Evolutionary conservation across 192 early-diverging fungal genomes (phyloP), one percentile per base, ranked within the genome.

Genomic region (Entomortierella chlamydospora): DNA sequence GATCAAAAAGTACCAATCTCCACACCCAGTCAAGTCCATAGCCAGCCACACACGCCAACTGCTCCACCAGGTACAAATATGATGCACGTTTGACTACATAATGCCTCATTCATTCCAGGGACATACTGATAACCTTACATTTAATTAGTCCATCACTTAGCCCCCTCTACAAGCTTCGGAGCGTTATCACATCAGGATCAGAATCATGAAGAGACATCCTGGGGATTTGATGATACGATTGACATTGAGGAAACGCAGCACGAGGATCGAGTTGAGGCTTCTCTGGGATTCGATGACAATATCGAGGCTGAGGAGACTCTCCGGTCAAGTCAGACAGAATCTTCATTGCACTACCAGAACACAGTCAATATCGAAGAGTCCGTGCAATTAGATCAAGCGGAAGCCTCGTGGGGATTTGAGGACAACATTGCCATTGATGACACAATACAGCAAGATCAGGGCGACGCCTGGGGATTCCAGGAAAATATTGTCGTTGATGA

Each of bases 181-280:
- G 17, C 39, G 5, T 37, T 41, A 11, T 33, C 52, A 4, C 42
- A 29, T n/a, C 47, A 22, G 33, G 68, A 50, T 26, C 54, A 57
- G 23, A 53, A 51, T 2, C 52, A 69, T 23, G 61, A 13, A 9
- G 56, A 68, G 25, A 26, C 49, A 12, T 68, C 73, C 11, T 68
- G 64, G 73, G 65, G 60, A 1, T 68, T 68, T 52, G 65, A 68
- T 39, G 60, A 77, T 22, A 54, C 50, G 9, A 47, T 65, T 15
- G 54, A 57, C 4, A 31, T 62, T 3, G 52, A 17, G 4, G 59
- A 63, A 41, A 56, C 52, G 0, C 33, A 42, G 7, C 42, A 55
- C 22, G 22, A 33, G 7, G 47, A 54, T 26, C 62, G 60, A 13
- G 25, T 31, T 13, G 59, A 68, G 6, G 18, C 43, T 6, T 42